phyloP scores from a whole-genome alignment of 2,329 filamentous ascomycete genomes.

The Colletotrichum spaethianum region DNA sequence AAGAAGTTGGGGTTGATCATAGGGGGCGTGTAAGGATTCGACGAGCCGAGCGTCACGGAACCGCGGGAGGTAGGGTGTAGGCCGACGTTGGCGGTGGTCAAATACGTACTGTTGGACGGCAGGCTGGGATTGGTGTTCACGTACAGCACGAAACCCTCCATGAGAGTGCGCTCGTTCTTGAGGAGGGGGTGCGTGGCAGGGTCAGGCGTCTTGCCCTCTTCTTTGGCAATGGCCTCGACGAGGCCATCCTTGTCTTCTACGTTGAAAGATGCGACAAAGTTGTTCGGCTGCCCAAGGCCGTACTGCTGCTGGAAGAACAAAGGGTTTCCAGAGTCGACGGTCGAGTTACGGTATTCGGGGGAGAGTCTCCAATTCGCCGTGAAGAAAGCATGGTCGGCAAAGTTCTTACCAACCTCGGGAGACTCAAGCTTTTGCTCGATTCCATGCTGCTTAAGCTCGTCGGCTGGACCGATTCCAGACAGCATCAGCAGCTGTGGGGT shows the following conservation, averaged over 20 bases:
- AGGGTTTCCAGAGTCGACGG: slow-evolving; percentile 52
- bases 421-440: slow-evolving; percentile 59
- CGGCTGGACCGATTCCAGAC: slow-evolving; percentile 64
- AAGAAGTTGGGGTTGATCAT: slow-evolving; percentile 50
- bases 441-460: slow-evolving; percentile 56
- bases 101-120: slow-evolving; percentile 42
- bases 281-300: slow-evolving; percentile 50
- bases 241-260: slow-evolving; percentile 48
- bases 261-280: slow-evolving; percentile 53
- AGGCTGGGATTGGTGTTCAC: slow-evolving; percentile 33
- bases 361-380: slow-evolving; percentile 50
- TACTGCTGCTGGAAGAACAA: slow-evolving; percentile 51
- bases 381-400: slow-evolving; percentile 57
- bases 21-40: slow-evolving; percentile 42
- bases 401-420: slow-evolving; percentile 65
- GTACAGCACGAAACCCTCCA: slow-evolving; percentile 44
- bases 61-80: slow-evolving; percentile 49
- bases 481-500: slow-evolving; percentile 67
- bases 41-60: slow-evolving; percentile 44
- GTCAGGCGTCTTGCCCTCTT: slow-evolving; percentile 51
- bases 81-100: slow-evolving; percentile 43
- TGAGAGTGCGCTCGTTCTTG: slow-evolving; percentile 43
- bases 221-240: slow-evolving; percentile 49
- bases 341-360: slow-evolving; percentile 50
- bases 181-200: slow-evolving; percentile 52